phyloP scores from a whole-genome alignment of 2,329 filamentous ascomycete genomes.

The Neopestalotiopsis rosae region DNA sequence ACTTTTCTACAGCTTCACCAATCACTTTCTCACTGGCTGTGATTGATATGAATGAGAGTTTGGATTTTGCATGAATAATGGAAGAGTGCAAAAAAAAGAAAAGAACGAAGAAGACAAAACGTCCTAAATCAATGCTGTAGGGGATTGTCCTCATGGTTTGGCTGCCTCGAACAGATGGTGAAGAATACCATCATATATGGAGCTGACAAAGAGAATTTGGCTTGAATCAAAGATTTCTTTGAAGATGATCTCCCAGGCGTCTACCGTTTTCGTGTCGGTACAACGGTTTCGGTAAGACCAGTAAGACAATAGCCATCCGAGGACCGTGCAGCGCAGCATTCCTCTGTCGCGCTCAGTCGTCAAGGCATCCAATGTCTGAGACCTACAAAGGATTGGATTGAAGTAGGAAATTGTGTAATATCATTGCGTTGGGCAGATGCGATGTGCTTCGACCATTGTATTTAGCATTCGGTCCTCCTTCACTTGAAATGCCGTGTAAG shows the following conservation, averaged over 20 bases:
- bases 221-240: conserved; percentile 9
- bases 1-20: not conserved
- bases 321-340: conserved; percentile 24
- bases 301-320: conserved; percentile 13
- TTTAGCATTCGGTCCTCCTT: no score
- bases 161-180: not conserved
- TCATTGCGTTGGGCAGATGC: no score
- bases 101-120: not conserved
- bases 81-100: not conserved
- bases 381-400: not conserved
- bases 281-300: conserved; percentile 21
- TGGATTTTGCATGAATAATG: not conserved
- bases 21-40: not conserved
- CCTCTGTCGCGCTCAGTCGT: conserved; percentile 24
- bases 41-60: not conserved
- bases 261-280: conserved; percentile 25
- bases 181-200: conserved; percentile 9
- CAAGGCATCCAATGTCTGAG: not conserved
- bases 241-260: conserved; percentile 16
- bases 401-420: not conserved
- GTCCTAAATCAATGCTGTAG: not conserved
- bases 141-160: not conserved
- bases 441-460: no score
- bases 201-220: conserved; percentile 23
- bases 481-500: no score